A percentile compares a stretch with the other conserved stretches of the same genome.
phyloP scores from a whole-genome alignment of 1,139 yeast genomes.

The Protomyces inouyei region DNA sequence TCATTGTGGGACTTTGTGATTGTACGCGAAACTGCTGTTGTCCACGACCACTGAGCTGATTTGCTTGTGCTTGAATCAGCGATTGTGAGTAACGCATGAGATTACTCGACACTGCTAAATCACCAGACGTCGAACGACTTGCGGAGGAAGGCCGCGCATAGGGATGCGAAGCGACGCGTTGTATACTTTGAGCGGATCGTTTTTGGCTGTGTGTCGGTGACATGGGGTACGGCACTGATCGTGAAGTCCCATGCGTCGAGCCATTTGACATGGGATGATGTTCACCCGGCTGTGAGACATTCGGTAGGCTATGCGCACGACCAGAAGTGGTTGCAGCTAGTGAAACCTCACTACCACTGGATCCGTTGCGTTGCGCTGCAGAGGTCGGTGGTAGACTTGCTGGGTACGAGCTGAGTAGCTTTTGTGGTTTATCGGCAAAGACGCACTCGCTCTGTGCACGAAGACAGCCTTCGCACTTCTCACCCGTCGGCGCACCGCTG shows the following conservation, averaged over 20 bases:
- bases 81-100: conserved; percentile 18
- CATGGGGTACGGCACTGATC: background rate
- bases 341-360: background rate
- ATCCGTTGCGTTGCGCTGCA: background rate
- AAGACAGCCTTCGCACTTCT: conserved; percentile 17
- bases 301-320: background rate
- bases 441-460: conserved; percentile 21
- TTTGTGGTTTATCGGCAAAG: conserved; percentile 17
- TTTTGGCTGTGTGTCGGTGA: background rate
- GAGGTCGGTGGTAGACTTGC: background rate
- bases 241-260: background rate
- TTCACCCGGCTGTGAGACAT: background rate
- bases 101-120: background rate
- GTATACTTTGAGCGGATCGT: background rate
- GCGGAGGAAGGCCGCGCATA: conserved; percentile 11
- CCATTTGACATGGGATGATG: background rate
- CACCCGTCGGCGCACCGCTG: conserved; percentile 20
- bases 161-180: conserved; percentile 1
- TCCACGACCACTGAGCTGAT: conserved; percentile 3
- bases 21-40: background rate
- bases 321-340: background rate
- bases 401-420: background rate
- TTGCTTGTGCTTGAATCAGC: conserved; percentile 19
- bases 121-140: conserved; percentile 1
- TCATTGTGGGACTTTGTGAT: background rate